A percentile compares a stretch with the other conserved stretches of the same genome.
Evolutionary conservation across 2,329 filamentous ascomycete species (phyloP).

Genomic region (Stenocarpella maydis): DNA sequence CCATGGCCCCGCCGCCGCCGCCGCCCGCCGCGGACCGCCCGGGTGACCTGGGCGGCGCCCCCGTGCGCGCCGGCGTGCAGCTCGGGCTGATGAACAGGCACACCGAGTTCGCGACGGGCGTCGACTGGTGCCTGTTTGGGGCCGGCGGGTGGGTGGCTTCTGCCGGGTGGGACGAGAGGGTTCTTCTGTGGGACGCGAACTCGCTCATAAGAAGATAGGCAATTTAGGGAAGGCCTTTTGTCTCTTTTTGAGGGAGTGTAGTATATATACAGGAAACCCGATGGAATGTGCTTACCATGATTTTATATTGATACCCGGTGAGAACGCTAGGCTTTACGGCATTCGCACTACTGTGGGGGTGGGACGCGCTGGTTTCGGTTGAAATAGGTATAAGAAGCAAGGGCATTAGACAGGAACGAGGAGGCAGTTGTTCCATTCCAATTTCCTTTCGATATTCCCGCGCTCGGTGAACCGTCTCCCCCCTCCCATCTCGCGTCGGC

Average conservation of each 20-base stretch:
- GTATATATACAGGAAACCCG: conserved; percentile 6
- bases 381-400: conserved; percentile 14
- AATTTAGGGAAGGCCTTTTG: not conserved
- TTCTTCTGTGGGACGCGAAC: conserved; percentile 91
- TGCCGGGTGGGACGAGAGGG: conserved; percentile 90
- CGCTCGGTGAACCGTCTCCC: not conserved
- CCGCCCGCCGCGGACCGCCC: not conserved
- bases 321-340: not conserved
- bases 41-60: conserved; percentile 40
- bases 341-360: conserved; percentile 13
- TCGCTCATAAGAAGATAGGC: conserved; percentile 47
- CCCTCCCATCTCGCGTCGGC: not conserved
- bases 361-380: conserved; percentile 13
- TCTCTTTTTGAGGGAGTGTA: not conserved
- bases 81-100: conserved; percentile 90
- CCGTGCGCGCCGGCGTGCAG: conserved; percentile 68
- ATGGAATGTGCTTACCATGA: not conserved
- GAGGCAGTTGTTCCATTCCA: not conserved
- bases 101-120: conserved; percentile 94
- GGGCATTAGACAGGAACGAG: conserved; percentile 14
- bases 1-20: conserved; percentile 37
- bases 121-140: conserved; percentile 98
- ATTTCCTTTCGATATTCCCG: not conserved
- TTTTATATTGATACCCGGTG: conserved; percentile 33
- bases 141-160: conserved; percentile 95